A percentile compares a stretch with the other conserved stretches of the same genome.
Evolutionary conservation across 2,329 filamentous ascomycete species (phyloP).

Genomic region (Calonectria pteridis): DNA sequence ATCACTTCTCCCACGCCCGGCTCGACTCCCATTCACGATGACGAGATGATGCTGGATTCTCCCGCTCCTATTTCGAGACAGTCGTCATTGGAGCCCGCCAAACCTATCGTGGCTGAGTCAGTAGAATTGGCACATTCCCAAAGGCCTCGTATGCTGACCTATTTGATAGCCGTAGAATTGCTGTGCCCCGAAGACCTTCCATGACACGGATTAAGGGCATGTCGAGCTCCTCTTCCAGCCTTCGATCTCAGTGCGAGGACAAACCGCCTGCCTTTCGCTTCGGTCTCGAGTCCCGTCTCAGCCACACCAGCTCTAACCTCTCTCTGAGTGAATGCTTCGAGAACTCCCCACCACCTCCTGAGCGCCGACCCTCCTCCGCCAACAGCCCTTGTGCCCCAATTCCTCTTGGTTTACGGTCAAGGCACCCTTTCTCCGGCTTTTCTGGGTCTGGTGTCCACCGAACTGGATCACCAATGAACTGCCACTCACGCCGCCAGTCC

Average conservation of each 20-base stretch:
- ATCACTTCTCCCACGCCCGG: conserved; percentile 80
- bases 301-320: conserved; percentile 56
- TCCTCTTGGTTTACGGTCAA: conserved; percentile 71
- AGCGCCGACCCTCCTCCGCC: conserved; percentile 71
- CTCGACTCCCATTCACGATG: conserved; percentile 56
- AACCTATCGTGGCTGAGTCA: conserved; percentile 66
- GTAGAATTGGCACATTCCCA: conserved; percentile 47
- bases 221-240: conserved; percentile 74
- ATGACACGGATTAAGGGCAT: conserved; percentile 81
- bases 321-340: conserved; percentile 85
- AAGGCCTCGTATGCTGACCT: conserved; percentile 39
- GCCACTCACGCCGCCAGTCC: conserved; percentile 78
- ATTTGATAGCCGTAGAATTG: conserved; percentile 71
- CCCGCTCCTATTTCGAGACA: conserved; percentile 64
- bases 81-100: conserved; percentile 62
- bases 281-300: conserved; percentile 56
- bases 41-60: conserved; percentile 69
- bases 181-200: conserved; percentile 78
- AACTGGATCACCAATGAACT: conserved; percentile 80
- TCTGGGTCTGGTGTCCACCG: conserved; percentile 65
- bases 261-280: conserved; percentile 83
- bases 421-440: conserved; percentile 74
- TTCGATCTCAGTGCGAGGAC: conserved; percentile 71
- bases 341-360: conserved; percentile 78
- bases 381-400: conserved; percentile 69